Percentiles rank a stretch among this genome's conserved stretches.
Conservation (phyloP, 75 land plant genomes). For the Picea glauca region DNA sequence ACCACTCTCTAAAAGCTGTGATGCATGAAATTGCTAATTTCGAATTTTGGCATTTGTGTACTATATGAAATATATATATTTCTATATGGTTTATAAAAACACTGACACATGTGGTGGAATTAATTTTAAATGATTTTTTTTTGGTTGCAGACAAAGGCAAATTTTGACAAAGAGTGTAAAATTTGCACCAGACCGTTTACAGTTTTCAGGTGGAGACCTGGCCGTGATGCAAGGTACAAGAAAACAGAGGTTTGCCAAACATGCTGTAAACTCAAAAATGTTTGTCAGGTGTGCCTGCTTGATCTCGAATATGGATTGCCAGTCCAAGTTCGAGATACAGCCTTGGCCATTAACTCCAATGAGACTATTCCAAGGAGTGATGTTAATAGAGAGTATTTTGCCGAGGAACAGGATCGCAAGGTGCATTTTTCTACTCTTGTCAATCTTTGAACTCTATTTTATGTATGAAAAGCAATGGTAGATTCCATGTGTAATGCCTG, state of each 20-base stretch:
- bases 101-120: neutral
- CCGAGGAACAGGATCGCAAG: slow-evolving; percentile 98
- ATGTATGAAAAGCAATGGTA: neutral
- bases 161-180: slow-evolving; percentile 98
- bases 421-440: slow-evolving; percentile 31
- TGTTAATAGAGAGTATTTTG: slow-evolving; percentile 96
- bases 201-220: slow-evolving; percentile 98
- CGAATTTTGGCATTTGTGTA: no score
- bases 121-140: neutral
- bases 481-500: neutral
- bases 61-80: no score
- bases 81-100: no score
- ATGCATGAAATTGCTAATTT: no score
- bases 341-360: slow-evolving; percentile 74
- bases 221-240: slow-evolving; percentile 97
- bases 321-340: slow-evolving; percentile 96
- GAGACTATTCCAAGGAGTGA: slow-evolving; percentile 97
- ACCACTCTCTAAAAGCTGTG: no score
- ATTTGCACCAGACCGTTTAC: slow-evolving; percentile 96
- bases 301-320: slow-evolving; percentile 97
- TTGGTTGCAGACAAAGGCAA: slow-evolving; percentile 77
- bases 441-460: neutral
- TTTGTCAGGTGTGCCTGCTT: slow-evolving; percentile 94
- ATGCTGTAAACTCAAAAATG: slow-evolving; percentile 97
- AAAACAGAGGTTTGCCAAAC: slow-evolving; percentile 96